A percentile compares a stretch with the other conserved stretches of the same genome.
phyloP scores from a whole-genome alignment of 1,284 basidiomycete species.

The Ganoderma resinaceum region DNA sequence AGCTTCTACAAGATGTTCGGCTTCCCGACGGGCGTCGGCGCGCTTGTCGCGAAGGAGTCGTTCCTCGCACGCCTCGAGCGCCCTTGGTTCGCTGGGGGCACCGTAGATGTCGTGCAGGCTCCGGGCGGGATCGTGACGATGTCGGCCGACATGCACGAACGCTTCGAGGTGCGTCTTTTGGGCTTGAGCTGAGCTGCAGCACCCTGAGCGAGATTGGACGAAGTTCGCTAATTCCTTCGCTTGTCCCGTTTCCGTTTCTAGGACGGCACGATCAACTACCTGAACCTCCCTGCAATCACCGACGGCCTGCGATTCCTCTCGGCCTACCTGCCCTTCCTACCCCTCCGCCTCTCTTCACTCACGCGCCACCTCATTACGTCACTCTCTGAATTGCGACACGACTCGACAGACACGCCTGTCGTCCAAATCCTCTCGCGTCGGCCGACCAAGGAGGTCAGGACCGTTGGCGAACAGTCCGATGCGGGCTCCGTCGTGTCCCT shows the following conservation, averaged over 20 bases:
- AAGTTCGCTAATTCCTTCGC: not conserved
- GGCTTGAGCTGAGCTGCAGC: not conserved
- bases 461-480: constrained; percentile 70
- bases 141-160: constrained; percentile 66
- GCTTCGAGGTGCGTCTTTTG: constrained; percentile 67
- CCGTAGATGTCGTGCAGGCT: constrained; percentile 82
- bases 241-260: constrained; percentile 39
- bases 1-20: constrained; percentile 93
- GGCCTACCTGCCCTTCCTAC: constrained; percentile 77
- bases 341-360: constrained; percentile 73
- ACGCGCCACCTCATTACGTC: constrained; percentile 58
- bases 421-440: constrained; percentile 69
- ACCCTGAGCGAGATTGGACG: not conserved
- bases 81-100: constrained; percentile 88
- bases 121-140: constrained; percentile 73
- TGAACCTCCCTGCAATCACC: constrained; percentile 76
- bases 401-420: constrained; percentile 60
- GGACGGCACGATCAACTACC: constrained; percentile 86
- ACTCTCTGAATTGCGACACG: constrained; percentile 63
- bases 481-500: constrained; percentile 70
- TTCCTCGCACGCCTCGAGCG: constrained; percentile 66
- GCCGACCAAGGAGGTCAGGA: constrained; percentile 56
- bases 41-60: constrained; percentile 74
- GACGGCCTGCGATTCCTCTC: constrained; percentile 78
- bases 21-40: constrained; percentile 86